Base-by-base conservation (phyloP, 257 asterid genomes). In the Salvia miltiorrhiza region DNA sequence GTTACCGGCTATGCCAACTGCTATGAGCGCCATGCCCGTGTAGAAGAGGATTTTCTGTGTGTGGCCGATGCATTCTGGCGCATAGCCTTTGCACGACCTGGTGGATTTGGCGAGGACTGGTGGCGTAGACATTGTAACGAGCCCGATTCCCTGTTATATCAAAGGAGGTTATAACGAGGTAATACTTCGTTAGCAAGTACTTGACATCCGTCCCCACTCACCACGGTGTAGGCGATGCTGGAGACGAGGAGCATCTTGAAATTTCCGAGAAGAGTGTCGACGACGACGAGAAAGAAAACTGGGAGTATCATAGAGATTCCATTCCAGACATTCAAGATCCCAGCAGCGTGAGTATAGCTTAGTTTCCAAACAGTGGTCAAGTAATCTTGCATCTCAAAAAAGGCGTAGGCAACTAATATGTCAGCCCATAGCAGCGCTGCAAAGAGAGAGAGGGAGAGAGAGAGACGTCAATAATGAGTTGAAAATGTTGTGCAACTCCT, bases 71-170 rank as follows among this genome's bases (percentile, higher is more conserved):
- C 95, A 85, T 28, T 78, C 54, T 16, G 83, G 67, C 58, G 71
- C 63, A 49, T 78, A 83, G 7, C 33, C 20, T 19, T 80, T 81
- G 76, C 95, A 87, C 7, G 73, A 80, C 43, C 79, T 81, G 0
- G 85, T 84, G 1, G 56, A 50, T 23, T 78, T 79, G 35, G 81
- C 79, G 1, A 87, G 88, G 7, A 82, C 82, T 0, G 88, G 85
- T 2, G 90, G 92, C 0, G 81, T 80, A 6, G 96, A 88, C 85
- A 88, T 76, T 0, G 87, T 21, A 4, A 88, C 63, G 0, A 88
- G 67, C 9, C 77, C 81, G 16, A 85, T 78, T 2, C 90, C 89
- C 86, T 86, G 72, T 26, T 26, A 26, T 26, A 4, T 26, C 30
- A 26, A 26, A 26, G 30, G 30, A 26, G 2, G 1, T 26, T 26